Evolutionary conservation across 768 basidiomycete species (phyloP).

Genomic region (Naganishia vishniacii): DNA sequence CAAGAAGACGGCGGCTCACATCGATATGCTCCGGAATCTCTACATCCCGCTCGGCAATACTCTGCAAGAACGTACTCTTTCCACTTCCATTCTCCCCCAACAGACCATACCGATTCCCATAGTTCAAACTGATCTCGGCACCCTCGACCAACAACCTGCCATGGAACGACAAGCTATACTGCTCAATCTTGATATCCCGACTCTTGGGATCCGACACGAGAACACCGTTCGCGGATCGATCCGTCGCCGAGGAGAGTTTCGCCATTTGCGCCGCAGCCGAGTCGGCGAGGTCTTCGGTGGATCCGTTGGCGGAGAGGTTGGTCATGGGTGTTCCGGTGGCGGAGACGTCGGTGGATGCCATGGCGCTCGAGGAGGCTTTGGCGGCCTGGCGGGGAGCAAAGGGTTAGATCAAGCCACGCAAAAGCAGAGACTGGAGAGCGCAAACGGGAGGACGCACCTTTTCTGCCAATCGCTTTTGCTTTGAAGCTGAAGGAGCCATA

Average conservation of each 20-base stretch:
- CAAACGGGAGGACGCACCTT: slow-evolving; percentile 58
- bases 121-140: slow-evolving; percentile 50
- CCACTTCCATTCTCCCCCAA: slow-evolving; percentile 98
- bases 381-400: slow-evolving; percentile 60
- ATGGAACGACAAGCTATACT: slow-evolving; percentile 93
- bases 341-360: slow-evolving; percentile 57
- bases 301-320: slow-evolving; percentile 69
- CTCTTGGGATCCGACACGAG: slow-evolving; percentile 85
- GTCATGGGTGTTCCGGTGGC: slow-evolving; percentile 73
- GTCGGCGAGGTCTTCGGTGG: slow-evolving; percentile 59
- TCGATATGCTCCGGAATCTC: slow-evolving; percentile 92
- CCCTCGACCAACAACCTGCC: slow-evolving; percentile 64
- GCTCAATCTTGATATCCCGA: slow-evolving; percentile 95
- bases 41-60: slow-evolving; percentile 90
- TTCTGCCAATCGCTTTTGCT: slow-evolving; percentile 87
- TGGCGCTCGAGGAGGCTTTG: slow-evolving; percentile 54
- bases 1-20: slow-evolving; percentile 42
- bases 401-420: background rate
- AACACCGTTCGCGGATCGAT: slow-evolving; percentile 87
- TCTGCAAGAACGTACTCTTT: slow-evolving; percentile 96
- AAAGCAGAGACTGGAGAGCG: too few species aligned
- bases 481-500: slow-evolving; percentile 50
- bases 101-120: slow-evolving; percentile 67
- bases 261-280: slow-evolving; percentile 61
- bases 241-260: slow-evolving; percentile 80